Evolutionary conservation across 23 red algal genomes (phyloP).

Genomic region (Pyropia yezoensis): DNA sequence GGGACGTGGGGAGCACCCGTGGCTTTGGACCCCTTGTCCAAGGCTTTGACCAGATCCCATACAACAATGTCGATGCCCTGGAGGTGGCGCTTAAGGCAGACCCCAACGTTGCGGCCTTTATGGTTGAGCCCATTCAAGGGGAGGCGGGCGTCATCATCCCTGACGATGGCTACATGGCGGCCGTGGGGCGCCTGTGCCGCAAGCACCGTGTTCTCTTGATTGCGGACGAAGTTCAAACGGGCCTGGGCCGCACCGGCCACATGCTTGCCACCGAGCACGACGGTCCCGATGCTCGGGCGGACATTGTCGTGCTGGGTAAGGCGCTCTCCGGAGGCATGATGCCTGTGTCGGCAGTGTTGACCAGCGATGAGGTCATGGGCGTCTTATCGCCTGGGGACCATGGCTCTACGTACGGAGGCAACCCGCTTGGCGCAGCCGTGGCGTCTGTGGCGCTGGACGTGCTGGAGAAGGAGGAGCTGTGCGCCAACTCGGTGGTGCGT

Average conservation of each 20-base stretch:
- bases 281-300: constrained; percentile 38
- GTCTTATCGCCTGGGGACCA: constrained; percentile 72
- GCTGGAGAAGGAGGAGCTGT: constrained; percentile 68
- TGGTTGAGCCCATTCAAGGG: constrained; percentile 98
- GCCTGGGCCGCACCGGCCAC: constrained; percentile 80
- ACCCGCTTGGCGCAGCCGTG: constrained; percentile 86
- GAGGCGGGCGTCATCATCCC: constrained; percentile 96
- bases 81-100: constrained; percentile 44
- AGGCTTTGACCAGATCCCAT: constrained; percentile 66
- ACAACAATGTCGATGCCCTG: constrained; percentile 63
- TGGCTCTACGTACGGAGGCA: constrained; percentile 98
- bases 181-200: constrained; percentile 55
- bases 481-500: constrained; percentile 41
- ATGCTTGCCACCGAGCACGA: constrained; percentile 82
- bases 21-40: constrained; percentile 92
- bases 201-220: constrained; percentile 85
- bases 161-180: constrained; percentile 59
- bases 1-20: constrained; percentile 38
- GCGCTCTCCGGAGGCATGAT: constrained; percentile 84
- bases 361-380: constrained; percentile 66
- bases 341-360: constrained; percentile 84
- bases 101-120: constrained; percentile 82
- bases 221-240: constrained; percentile 94
- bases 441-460: constrained; percentile 73
- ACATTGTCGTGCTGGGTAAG: constrained; percentile 94